Evolutionary conservation across 176 grass and related monocot genomes (phyloP).

Genomic region (Dactylis glomerata): DNA sequence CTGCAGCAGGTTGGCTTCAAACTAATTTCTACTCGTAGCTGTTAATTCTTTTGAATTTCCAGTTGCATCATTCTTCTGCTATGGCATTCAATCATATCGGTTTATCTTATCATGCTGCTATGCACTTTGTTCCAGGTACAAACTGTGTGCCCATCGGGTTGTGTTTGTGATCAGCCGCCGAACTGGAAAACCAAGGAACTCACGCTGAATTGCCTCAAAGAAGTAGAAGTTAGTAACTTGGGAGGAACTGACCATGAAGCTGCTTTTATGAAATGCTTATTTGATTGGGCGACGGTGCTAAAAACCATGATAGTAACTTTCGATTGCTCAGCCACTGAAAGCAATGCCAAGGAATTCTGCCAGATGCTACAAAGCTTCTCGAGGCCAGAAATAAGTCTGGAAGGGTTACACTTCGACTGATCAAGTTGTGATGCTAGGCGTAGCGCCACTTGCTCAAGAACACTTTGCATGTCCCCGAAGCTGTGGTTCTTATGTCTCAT

Average conservation of each 20-base stretch:
- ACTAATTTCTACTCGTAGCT: not conserved
- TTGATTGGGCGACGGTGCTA: not conserved
- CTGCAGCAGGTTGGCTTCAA: not conserved
- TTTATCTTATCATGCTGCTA: not conserved
- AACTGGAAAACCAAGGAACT: constrained; percentile 9
- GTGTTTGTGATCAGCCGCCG: not conserved
- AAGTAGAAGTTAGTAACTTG: not conserved
- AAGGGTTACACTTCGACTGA: not conserved
- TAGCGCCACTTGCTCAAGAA: not conserved
- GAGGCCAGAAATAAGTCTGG: not conserved
- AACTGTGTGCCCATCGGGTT: not conserved
- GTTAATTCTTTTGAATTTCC: not conserved
- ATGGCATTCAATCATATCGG: not conserved
- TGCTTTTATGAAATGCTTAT: not conserved
- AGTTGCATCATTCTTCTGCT: not conserved
- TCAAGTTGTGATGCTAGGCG: not conserved
- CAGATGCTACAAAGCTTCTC: not conserved
- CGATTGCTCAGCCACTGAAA: not conserved
- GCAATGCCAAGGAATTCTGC: not conserved
- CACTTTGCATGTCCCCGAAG: not conserved
- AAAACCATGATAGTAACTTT: constrained; percentile 6
- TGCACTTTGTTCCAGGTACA: not conserved
- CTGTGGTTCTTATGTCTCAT: not conserved
- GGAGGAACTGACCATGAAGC: not conserved
- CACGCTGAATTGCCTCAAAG: not conserved